Percentiles rank a stretch among this genome's conserved stretches.
These are phyloP conservation scores for Magnolia officinalis DNA, from an alignment of 164 flowering plant genomes.

Conservation along the genomic window DNA sequence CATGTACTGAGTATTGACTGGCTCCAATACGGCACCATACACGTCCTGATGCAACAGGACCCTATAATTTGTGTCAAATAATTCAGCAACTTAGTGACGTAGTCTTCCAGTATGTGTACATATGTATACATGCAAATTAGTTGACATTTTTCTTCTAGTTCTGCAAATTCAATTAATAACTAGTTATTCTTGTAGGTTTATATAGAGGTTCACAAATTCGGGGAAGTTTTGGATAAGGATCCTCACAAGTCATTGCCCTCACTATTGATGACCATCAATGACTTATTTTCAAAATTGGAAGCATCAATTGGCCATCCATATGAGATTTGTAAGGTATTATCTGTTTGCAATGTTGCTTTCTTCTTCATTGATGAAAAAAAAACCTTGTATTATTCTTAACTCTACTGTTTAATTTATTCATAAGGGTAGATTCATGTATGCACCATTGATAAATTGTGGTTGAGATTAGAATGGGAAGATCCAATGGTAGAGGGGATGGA, in stretches of 20 bases:
- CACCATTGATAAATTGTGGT: too few relatives aligned
- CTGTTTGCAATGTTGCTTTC: neutral
- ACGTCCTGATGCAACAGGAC: too few relatives aligned
- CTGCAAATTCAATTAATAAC: neutral
- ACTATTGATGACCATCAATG: constrained; percentile 51
- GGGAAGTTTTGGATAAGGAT: constrained; percentile 54
- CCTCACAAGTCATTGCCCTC: constrained; percentile 59
- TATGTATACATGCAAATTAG: neutral
- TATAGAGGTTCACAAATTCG: constrained; percentile 60
- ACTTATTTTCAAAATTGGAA: constrained; percentile 64
- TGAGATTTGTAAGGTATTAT: constrained; percentile 43
- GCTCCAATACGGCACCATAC: too few relatives aligned
- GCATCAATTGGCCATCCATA: constrained; percentile 47
- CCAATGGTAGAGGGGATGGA: too few relatives aligned
- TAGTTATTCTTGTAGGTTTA: constrained; percentile 46
- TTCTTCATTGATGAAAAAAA: too few relatives aligned
- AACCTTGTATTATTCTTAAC: neutral
- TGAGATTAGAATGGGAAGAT: too few relatives aligned
- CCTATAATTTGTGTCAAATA: too few relatives aligned
- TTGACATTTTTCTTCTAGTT: neutral
- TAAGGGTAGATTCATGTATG: neutral
- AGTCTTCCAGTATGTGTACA: neutral
- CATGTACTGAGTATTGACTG: too few relatives aligned
- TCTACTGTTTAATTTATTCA: neutral
- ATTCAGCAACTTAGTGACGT: neutral